These are phyloP conservation scores for Candida pseudoglaebosa DNA, from an alignment of 805 yeast genomes.

Conservation along the genomic window DNA sequence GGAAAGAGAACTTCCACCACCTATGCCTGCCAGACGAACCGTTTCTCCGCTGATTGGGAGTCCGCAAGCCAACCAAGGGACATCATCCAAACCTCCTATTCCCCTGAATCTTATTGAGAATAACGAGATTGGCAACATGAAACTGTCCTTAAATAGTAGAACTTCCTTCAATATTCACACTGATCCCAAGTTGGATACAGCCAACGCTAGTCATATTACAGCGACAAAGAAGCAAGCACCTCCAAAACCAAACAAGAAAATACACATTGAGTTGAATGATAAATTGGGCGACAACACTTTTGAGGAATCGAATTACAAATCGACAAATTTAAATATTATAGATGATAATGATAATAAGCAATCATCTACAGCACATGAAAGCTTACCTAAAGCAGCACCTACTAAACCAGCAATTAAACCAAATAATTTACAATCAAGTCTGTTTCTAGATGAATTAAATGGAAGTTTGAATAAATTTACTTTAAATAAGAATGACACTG, in stretches of 20 bases:
- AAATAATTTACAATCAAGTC: neutral
- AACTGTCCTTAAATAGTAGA: too few species aligned
- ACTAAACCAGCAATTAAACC: neutral
- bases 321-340: constrained; percentile 3
- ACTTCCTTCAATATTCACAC: too few species aligned
- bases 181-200: constrained; percentile 2
- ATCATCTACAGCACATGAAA: constrained; percentile 15
- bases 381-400: constrained; percentile 3
- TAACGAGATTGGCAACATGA: too few species aligned
- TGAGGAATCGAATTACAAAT: neutral
- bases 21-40: constrained; percentile 3
- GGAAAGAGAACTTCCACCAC: constrained; percentile 4
- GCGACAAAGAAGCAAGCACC: constrained; percentile 25
- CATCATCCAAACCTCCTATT: too few species aligned
- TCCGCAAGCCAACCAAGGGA: too few species aligned
- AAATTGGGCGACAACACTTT: neutral
- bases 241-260: constrained; percentile 40
- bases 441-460: constrained; percentile 7
- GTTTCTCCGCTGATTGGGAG: too few species aligned
- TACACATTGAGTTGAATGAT: constrained; percentile 6
- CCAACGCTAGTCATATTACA: too few species aligned
- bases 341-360: constrained; percentile 14
- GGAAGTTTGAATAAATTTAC: constrained; percentile 6
- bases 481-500: neutral
- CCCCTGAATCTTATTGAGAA: too few species aligned